A percentile compares a stretch with the other conserved stretches of the same genome.
Conservation (phyloP, 129 eudicot species). For the Ambrosia artemisiifolia region DNA sequence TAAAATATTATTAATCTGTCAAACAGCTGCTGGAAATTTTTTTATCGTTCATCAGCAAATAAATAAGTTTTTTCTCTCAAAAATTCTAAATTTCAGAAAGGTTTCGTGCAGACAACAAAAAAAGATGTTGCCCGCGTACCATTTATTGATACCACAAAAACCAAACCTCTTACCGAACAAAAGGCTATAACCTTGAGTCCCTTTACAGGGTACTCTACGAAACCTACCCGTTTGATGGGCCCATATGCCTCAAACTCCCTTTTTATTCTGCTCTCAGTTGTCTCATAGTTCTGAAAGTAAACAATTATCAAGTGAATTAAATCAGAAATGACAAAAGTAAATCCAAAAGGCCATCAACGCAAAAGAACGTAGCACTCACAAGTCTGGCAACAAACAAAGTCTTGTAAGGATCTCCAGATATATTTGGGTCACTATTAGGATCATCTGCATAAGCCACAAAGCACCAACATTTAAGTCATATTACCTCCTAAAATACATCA, state of each 20-base stretch:
- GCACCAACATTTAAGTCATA: neutral
- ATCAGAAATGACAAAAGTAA: neutral
- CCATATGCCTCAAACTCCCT: constrained; percentile 99
- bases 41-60: neutral
- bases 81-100: neutral
- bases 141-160: constrained; percentile 18
- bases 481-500: neutral
- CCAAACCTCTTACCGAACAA: constrained; percentile 81
- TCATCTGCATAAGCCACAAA: constrained; percentile 54
- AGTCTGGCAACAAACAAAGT: constrained; percentile 91
- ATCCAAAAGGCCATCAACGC: constrained; percentile 7
- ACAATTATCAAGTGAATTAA: neutral
- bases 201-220: constrained; percentile 50
- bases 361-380: constrained; percentile 41
- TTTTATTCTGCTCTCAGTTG: constrained; percentile 96
- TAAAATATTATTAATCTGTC: neutral
- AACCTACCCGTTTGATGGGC: constrained; percentile 99
- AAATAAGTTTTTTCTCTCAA: neutral
- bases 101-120: constrained; percentile 18
- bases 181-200: constrained; percentile 79
- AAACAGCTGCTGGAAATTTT: neutral
- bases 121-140: constrained; percentile 16
- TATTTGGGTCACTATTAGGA: constrained; percentile 74
- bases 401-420: constrained; percentile 98
- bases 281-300: constrained; percentile 80